Base-by-base conservation (phyloP, 2,329 filamentous ascomycete genomes). In the Epichloe gansuensis region DNA sequence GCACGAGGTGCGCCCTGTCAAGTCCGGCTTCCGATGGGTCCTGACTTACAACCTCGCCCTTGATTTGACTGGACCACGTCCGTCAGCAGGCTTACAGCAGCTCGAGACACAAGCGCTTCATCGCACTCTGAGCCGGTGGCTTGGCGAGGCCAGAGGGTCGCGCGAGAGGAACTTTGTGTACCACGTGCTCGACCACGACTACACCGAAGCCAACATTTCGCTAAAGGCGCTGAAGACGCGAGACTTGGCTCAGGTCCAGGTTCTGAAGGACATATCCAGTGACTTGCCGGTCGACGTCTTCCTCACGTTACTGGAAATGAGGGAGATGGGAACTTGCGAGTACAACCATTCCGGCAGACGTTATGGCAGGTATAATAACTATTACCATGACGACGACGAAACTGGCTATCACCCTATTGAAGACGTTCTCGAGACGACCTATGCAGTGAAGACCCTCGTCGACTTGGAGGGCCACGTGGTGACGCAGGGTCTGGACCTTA, bases 31-130 rank as follows among this genome's bases (percentile, higher is more conserved):
- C 57, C 72, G 75, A 3, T 68, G 74, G 52, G 75, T 77, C 9
- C 56, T 81, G 11, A 76, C 71, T 0, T 82, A 78, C 62, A 79
- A 80, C 57, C 68, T 81, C 4, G 59, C 61, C 13, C 52, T 64
- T 17, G 54, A 59, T 5, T 52, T 37, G 4, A 34, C 58, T 5
- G 46, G 53, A 15, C 12, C 52, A 1, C 52, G 57, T 1, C 62
- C 63, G 11, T 62, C 60, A 4, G 61, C 62, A 2, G 56, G 50
- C 1, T 15, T 60, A 3, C 45, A 49, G 11, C 23, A 43, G 2
- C 12, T 51, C 1, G 46, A 59, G 12, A 55, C 52, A 0, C 46
- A 25, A 4, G 47, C 41, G 3, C 56, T 68, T 34, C 58, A 58
- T 0, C 44, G 54, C 1, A 52, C 58, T 0, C 54, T 71, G 12